A percentile compares a stretch with the other conserved stretches of the same genome.
phyloP scores from a whole-genome alignment of 1,284 basidiomycete genomes.

The Ganoderma multipileum region DNA sequence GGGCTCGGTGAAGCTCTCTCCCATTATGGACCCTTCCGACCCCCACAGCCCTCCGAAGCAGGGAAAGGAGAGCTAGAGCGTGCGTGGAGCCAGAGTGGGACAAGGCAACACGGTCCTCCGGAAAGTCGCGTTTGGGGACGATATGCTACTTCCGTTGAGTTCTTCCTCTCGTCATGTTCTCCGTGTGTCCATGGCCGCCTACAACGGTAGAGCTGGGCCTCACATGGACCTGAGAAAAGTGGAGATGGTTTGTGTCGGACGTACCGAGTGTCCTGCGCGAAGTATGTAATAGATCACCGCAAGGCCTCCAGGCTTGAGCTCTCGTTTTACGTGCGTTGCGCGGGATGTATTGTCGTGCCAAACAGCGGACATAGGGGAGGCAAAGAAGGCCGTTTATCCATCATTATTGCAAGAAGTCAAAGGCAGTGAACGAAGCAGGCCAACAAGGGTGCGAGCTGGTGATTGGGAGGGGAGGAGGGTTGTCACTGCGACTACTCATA shows the following conservation, averaged over 20 bases:
- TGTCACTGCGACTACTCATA: neutral
- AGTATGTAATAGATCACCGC: constrained; percentile 21
- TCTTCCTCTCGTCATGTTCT: neutral
- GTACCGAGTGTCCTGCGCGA: constrained; percentile 4
- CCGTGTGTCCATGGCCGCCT: neutral
- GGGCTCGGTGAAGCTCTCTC: neutral
- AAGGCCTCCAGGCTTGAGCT: constrained; percentile 14
- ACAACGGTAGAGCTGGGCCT: neutral
- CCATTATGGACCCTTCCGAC: neutral
- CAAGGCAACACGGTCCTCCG: neutral
- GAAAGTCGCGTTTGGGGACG: constrained; percentile 6
- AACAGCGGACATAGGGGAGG: neutral
- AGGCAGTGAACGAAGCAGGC: neutral
- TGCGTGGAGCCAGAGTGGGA: neutral
- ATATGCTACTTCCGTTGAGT: neutral
- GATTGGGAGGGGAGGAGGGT: neutral
- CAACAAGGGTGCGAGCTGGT: neutral
- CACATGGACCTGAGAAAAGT: constrained; percentile 9
- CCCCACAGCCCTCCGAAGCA: constrained; percentile 10
- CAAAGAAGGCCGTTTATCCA: neutral
- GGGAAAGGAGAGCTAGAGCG: neutral
- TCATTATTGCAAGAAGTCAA: neutral
- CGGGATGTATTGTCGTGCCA: neutral
- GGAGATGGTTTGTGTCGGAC: neutral
- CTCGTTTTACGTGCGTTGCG: constrained; percentile 10